Conservation (phyloP, 2,329 filamentous ascomycete species). For the Hortaea werneckii region DNA sequence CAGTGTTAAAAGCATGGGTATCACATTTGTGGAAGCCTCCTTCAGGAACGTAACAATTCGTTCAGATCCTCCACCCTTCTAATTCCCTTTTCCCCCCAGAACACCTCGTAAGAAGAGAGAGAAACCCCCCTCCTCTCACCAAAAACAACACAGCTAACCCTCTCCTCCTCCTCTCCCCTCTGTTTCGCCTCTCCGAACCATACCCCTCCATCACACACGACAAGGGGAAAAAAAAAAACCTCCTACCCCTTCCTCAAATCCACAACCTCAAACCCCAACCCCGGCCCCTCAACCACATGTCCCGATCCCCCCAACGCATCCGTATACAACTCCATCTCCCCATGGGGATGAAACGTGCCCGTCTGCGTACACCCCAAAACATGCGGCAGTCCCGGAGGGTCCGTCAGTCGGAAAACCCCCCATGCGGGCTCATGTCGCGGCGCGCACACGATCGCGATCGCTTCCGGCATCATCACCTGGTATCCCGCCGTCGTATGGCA, state of each 20-base stretch:
- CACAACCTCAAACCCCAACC: conserved; percentile 53
- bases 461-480: conserved; percentile 93
- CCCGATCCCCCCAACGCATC: conserved; percentile 49
- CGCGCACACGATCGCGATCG: conserved; percentile 92
- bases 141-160: no score
- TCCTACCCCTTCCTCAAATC: conserved; percentile 41
- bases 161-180: no score
- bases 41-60: no score
- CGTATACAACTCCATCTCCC: conserved; percentile 64
- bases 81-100: no score
- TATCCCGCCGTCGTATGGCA: conserved; percentile 90
- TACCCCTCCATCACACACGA: no score
- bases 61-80: no score
- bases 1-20: no score
- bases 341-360: conserved; percentile 75
- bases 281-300: conserved; percentile 49
- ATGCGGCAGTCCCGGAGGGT: conserved; percentile 81
- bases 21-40: no score
- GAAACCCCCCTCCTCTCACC: no score
- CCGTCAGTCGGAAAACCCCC: conserved; percentile 85
- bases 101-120: no score
- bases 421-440: conserved; percentile 68
- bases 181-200: no score
- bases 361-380: conserved; percentile 68
- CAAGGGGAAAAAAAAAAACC: no score